phyloP scores from a whole-genome alignment of 495 filamentous ascomycete species.

The Friedmanniomyces simplex region DNA sequence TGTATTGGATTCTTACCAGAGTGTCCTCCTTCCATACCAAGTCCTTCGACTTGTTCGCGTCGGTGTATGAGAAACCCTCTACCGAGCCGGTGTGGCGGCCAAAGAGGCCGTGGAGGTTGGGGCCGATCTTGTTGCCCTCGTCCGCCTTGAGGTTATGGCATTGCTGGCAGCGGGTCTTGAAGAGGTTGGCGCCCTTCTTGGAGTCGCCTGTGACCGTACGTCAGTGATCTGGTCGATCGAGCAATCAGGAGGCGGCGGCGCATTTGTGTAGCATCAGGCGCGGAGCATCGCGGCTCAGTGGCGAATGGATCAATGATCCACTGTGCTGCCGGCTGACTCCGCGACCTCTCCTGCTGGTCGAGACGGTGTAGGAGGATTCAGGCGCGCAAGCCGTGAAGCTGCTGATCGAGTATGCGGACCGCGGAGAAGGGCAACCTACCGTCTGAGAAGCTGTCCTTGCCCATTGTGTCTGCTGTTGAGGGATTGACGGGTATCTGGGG shows the following conservation, averaged over 20 bases:
- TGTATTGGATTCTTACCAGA: constrained; percentile 49
- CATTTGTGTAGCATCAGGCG: neutral
- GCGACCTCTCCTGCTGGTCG: neutral
- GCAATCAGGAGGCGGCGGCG: neutral
- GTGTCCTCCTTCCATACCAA: constrained; percentile 78
- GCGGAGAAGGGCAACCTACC: constrained; percentile 14
- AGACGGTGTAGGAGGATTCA: neutral
- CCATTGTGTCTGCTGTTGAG: constrained; percentile 13
- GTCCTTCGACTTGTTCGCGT: constrained; percentile 97
- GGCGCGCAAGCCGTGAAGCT: neutral
- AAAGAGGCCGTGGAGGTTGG: constrained; percentile 93
- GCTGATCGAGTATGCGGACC: neutral
- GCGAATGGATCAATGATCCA: neutral
- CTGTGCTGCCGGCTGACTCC: neutral
- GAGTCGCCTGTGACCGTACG: constrained; percentile 57
- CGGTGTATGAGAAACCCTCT: constrained; percentile 93
- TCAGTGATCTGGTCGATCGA: neutral
- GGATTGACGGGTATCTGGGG: neutral
- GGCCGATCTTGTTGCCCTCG: constrained; percentile 95
- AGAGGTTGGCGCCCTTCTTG: constrained; percentile 97
- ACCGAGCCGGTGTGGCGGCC: constrained; percentile 87
- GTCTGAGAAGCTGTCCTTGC: constrained; percentile 25
- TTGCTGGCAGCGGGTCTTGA: constrained; percentile 95
- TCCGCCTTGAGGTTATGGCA: constrained; percentile 86
- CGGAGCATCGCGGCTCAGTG: neutral